Percentiles rank a stretch among this genome's conserved stretches.
Conservation (phyloP, 2,329 filamentous ascomycete species). For the Claviceps sorghi region DNA sequence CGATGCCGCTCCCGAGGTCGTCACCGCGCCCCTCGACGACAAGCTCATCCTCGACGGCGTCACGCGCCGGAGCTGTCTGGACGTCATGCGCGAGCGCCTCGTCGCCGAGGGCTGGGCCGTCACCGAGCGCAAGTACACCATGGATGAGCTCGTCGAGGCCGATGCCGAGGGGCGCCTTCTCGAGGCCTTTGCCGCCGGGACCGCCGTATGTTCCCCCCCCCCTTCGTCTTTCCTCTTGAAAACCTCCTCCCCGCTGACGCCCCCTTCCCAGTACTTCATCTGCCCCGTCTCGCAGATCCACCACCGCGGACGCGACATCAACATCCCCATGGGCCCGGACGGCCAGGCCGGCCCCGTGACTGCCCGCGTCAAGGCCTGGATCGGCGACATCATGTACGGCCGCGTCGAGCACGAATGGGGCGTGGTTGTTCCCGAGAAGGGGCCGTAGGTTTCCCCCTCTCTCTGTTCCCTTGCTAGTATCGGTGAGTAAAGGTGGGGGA, state of each 20-base stretch:
- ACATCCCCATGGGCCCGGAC: conserved; percentile 43
- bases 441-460: conserved; percentile 18
- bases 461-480: too few species aligned
- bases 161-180: conserved; percentile 60
- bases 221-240: neutral
- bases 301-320: conserved; percentile 49
- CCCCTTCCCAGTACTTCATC: conserved; percentile 43
- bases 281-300: conserved; percentile 53
- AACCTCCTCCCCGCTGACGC: neutral
- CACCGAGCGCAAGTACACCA: conserved; percentile 71
- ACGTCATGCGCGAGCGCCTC: conserved; percentile 53
- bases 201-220: conserved; percentile 48
- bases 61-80: conserved; percentile 66
- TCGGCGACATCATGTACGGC: conserved; percentile 64
- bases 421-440: conserved; percentile 49
- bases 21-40: conserved; percentile 73
- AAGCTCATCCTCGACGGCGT: conserved; percentile 78
- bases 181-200: conserved; percentile 77
- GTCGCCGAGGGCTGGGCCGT: conserved; percentile 43
- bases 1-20: conserved; percentile 43
- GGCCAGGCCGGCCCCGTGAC: conserved; percentile 39
- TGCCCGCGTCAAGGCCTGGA: conserved; percentile 48
- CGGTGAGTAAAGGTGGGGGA: neutral
- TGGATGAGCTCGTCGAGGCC: conserved; percentile 61
- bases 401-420: conserved; percentile 54